Conservation (phyloP, 2,329 filamentous ascomycete genomes). For the Penicillium sp. region DNA sequence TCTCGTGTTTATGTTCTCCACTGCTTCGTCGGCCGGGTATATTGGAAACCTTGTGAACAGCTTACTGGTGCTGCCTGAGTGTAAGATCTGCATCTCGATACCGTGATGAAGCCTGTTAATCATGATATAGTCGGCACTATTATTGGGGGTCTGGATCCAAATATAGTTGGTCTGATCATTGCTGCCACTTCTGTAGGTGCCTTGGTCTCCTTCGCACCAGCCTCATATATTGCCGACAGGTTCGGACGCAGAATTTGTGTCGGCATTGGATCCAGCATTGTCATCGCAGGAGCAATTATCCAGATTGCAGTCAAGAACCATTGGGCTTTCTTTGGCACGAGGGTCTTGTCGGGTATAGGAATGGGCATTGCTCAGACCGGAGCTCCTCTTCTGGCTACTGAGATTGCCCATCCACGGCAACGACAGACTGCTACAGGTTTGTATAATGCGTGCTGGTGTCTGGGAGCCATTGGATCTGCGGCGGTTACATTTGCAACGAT, state of each 20-base stretch:
- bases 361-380: constrained; percentile 34
- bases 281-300: constrained; percentile 26
- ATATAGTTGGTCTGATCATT: constrained; percentile 20
- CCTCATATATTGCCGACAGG: constrained; percentile 39
- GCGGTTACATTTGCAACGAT: constrained; percentile 15
- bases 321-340: constrained; percentile 29
- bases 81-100: constrained; percentile 1
- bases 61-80: constrained; percentile 20
- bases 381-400: constrained; percentile 29
- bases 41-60: constrained; percentile 26
- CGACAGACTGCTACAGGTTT: constrained; percentile 28
- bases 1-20: constrained; percentile 22
- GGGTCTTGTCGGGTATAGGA: constrained; percentile 36
- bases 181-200: constrained; percentile 19
- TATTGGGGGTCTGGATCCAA: constrained; percentile 14
- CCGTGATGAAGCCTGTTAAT: background rate
- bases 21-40: constrained; percentile 23
- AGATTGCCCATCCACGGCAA: constrained; percentile 31
- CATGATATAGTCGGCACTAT: constrained; percentile 11
- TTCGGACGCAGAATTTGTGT: constrained; percentile 47
- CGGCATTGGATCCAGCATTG: constrained; percentile 37
- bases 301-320: constrained; percentile 14
- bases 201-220: constrained; percentile 19
- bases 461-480: constrained; percentile 17
- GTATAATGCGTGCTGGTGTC: constrained; percentile 27